A percentile compares a stretch with the other conserved stretches of the same genome.
phyloP scores from a whole-genome alignment of 2,329 filamentous ascomycete genomes.

The Aspergillus cejpii region DNA sequence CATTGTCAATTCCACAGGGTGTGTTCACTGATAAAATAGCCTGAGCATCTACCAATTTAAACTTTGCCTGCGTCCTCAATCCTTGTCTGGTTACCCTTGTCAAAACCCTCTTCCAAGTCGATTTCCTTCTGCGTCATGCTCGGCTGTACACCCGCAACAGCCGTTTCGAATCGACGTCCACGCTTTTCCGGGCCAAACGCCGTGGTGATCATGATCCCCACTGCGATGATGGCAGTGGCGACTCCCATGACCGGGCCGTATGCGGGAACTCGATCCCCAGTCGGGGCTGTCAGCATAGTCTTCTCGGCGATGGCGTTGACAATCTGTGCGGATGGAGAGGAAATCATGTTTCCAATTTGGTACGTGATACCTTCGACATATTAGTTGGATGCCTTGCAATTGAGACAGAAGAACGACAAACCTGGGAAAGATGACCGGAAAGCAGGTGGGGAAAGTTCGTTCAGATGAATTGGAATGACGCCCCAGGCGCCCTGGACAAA shows the following conservation, averaged over 20 bases:
- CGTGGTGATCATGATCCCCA: slow-evolving; percentile 61
- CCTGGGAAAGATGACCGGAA: slow-evolving; percentile 65
- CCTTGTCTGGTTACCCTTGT: slow-evolving; percentile 18
- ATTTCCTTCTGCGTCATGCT: slow-evolving; percentile 9
- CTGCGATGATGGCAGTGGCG: slow-evolving; percentile 67
- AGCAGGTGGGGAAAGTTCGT: slow-evolving; percentile 65
- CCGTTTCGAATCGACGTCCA: slow-evolving; percentile 62
- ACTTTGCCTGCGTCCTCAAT: slow-evolving; percentile 19
- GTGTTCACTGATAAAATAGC: too few species aligned
- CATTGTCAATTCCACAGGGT: too few species aligned
- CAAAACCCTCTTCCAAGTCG: slow-evolving; percentile 18
- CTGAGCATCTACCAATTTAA: background rate
- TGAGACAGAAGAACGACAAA: background rate
- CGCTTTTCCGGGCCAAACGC: slow-evolving; percentile 68
- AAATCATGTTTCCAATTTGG: slow-evolving; percentile 62
- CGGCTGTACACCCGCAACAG: slow-evolving; percentile 39
- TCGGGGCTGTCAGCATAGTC: slow-evolving; percentile 48
- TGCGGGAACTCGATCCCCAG: slow-evolving; percentile 56
- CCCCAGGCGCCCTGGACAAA: slow-evolving; percentile 66
- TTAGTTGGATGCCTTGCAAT: slow-evolving; percentile 2
- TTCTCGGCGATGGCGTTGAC: slow-evolving; percentile 67
- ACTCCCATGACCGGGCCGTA: slow-evolving; percentile 71
- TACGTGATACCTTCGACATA: slow-evolving; percentile 49
- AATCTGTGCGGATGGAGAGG: slow-evolving; percentile 64
- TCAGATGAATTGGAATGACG: slow-evolving; percentile 65